A percentile compares a stretch with the other conserved stretches of the same genome.
phyloP scores from a whole-genome alignment of 441 rosid species.

The Gossypium gossypioides region DNA sequence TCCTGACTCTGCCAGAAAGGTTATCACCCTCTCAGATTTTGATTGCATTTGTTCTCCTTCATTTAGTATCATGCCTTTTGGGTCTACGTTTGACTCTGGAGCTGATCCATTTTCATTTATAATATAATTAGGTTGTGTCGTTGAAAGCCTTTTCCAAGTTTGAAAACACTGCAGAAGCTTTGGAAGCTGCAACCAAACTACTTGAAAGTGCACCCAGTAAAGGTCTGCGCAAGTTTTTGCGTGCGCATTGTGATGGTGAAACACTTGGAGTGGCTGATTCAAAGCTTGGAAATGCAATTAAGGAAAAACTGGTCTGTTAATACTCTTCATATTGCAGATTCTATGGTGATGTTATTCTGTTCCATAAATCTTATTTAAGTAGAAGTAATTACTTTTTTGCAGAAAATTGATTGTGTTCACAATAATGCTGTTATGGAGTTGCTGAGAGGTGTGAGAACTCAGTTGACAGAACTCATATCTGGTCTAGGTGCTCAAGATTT shows the following conservation, averaged over 20 bases:
- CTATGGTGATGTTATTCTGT: neutral
- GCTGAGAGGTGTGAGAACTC: constrained; percentile 81
- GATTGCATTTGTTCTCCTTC: neutral
- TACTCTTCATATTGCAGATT: neutral
- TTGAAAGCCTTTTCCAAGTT: constrained; percentile 76
- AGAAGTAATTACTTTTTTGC: constrained; percentile 14
- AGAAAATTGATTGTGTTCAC: constrained; percentile 89
- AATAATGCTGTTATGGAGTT: constrained; percentile 81
- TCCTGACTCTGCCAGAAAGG: constrained; percentile 67
- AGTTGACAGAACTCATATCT: constrained; percentile 73
- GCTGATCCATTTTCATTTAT: constrained; percentile 2
- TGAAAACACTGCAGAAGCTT: constrained; percentile 75
- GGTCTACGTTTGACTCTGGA: neutral
- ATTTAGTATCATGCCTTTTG: neutral
- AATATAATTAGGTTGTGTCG: constrained; percentile 45
- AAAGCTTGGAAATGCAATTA: constrained; percentile 85
- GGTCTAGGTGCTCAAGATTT: constrained; percentile 74
- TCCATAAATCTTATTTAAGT: constrained; percentile 1
- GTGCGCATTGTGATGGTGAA: constrained; percentile 62
- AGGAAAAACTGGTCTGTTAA: constrained; percentile 66
- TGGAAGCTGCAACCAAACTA: constrained; percentile 63
- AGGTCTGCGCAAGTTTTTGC: constrained; percentile 62
- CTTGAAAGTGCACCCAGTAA: constrained; percentile 58
- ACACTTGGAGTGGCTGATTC: constrained; percentile 70
- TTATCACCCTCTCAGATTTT: constrained; percentile 7